phyloP scores from a whole-genome alignment of 202 grass and related monocot genomes.

The Carex arenaria region DNA sequence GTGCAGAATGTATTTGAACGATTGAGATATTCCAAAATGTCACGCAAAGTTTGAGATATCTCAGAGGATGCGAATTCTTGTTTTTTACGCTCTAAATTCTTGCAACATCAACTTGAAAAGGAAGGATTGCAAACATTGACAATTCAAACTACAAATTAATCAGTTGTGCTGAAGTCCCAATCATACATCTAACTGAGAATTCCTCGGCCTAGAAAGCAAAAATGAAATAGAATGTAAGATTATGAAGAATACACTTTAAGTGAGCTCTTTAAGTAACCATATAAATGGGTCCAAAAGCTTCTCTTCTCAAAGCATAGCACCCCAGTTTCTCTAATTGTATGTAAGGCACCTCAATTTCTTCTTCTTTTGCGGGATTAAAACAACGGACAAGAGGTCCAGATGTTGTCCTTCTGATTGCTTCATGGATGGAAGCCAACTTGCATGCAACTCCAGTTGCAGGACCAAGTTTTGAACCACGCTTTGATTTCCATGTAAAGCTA shows the following conservation, averaged over 20 bases:
- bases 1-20: too few species aligned
- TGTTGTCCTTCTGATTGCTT: slow-evolving; percentile 17
- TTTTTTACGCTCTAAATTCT: neutral
- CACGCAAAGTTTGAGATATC: too few species aligned
- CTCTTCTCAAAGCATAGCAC: slow-evolving; percentile 29
- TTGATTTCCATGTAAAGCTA: slow-evolving; percentile 14
- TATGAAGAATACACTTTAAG: neutral
- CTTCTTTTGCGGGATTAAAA: neutral
- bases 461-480: neutral
- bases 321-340: slow-evolving; percentile 44
- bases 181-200: slow-evolving; percentile 3
- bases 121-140: too few species aligned
- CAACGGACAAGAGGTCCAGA: neutral
- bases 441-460: slow-evolving; percentile 23
- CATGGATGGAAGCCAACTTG: slow-evolving; percentile 23
- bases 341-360: slow-evolving; percentile 34
- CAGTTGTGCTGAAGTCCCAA: neutral
- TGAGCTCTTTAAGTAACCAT: slow-evolving; percentile 29
- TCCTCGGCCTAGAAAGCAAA: neutral
- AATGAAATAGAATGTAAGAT: neutral
- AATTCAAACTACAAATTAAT: neutral
- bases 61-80: too few species aligned
- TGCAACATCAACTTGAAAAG: neutral
- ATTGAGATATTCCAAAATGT: too few species aligned
- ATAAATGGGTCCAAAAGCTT: slow-evolving; percentile 47